phyloP scores from a whole-genome alignment of 1,284 basidiomycete species.

The Leccinum insigne region DNA sequence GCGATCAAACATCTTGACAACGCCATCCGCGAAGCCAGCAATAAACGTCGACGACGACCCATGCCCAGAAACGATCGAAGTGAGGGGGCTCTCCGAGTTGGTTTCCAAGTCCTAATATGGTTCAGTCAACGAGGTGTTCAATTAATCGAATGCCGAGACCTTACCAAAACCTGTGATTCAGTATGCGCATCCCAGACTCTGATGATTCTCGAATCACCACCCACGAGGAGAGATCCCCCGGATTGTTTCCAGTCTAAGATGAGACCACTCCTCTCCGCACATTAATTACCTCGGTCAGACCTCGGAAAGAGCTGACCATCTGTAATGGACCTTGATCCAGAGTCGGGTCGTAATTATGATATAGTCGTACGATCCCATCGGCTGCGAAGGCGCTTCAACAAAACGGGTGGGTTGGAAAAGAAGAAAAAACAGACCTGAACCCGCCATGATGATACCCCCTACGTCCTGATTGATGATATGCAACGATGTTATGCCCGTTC shows the following conservation, averaged over 20 bases:
- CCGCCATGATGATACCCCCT: conserved; percentile 88
- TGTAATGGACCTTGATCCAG: conserved; percentile 68
- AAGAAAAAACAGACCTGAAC: conserved; percentile 61
- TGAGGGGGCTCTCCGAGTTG: conserved; percentile 88
- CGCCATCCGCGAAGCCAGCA: conserved; percentile 93
- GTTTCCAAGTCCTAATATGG: conserved; percentile 78
- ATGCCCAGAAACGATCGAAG: conserved; percentile 81
- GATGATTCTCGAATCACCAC: conserved; percentile 90
- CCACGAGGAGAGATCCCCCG: conserved; percentile 82
- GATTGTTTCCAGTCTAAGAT: conserved; percentile 95
- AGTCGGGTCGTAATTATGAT: conserved; percentile 83
- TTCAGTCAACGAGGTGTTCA: not conserved
- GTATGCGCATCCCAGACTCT: conserved; percentile 96
- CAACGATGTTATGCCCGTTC: conserved; percentile 87
- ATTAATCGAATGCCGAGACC: conserved; percentile 21
- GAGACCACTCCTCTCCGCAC: conserved; percentile 76
- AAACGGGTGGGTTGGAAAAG: not conserved
- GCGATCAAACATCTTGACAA: conserved; percentile 90
- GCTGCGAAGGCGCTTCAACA: conserved; percentile 44
- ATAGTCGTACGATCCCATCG: conserved; percentile 91
- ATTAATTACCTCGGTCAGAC: conserved; percentile 77
- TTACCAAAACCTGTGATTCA: conserved; percentile 80
- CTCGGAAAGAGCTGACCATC: conserved; percentile 94
- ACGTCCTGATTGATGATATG: conserved; percentile 97
- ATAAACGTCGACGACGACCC: conserved; percentile 82